Evolutionary conservation across 345 rosid genomes (phyloP).

Genomic region (Brassica cretica): DNA sequence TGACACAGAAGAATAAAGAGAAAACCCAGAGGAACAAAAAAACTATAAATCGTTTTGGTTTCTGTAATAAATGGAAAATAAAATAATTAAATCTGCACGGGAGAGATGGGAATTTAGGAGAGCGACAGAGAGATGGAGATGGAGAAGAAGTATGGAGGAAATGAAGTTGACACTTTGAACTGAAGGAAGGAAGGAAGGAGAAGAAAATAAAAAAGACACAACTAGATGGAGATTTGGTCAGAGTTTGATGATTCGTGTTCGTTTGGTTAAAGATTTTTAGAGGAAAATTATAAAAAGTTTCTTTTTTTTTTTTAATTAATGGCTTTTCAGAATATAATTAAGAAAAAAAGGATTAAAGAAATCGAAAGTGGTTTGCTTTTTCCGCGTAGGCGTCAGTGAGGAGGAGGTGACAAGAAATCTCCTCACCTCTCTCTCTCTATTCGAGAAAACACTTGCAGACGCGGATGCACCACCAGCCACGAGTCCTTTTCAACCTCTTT

Average conservation of each 20-base stretch:
- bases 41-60: conserved; percentile 10
- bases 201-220: neutral
- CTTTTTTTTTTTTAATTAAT: conserved; percentile 11
- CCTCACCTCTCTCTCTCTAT: neutral
- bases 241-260: conserved; percentile 37
- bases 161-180: conserved; percentile 40
- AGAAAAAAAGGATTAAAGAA: conserved; percentile 14
- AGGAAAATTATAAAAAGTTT: neutral
- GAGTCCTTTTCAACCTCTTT: conserved; percentile 14
- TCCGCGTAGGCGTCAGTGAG: conserved; percentile 38
- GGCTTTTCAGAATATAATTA: conserved; percentile 1
- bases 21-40: neutral
- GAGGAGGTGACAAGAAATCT: conserved; percentile 22
- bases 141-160: conserved; percentile 17
- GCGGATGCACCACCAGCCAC: conserved; percentile 24
- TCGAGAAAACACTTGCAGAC: conserved; percentile 14
- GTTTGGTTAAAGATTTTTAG: conserved; percentile 23
- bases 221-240: conserved; percentile 30
- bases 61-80: neutral
- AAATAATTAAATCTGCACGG: neutral
- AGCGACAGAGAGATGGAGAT: conserved; percentile 30
- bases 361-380: conserved; percentile 31
- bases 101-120: conserved; percentile 16
- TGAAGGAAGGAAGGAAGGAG: conserved; percentile 7
- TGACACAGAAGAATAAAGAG: conserved; percentile 26